phyloP scores from a whole-genome alignment of 805 yeast genomes.

The Jamesozyma spencerorum region DNA sequence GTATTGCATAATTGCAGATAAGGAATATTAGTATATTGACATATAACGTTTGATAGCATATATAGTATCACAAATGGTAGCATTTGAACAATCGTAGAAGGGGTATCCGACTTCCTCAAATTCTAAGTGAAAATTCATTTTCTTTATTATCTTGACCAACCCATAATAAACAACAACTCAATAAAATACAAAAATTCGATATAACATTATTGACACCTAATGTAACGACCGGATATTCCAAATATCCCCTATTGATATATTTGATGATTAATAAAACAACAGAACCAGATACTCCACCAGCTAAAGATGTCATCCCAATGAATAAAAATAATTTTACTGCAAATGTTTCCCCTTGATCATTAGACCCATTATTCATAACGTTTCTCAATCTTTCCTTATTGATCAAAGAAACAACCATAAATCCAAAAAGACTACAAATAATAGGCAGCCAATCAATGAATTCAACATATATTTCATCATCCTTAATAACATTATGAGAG shows the following conservation, averaged over 20 bases:
- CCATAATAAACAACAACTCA: conserved; percentile 85
- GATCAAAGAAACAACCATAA: conserved; percentile 49
- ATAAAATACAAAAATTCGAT: conserved; percentile 66
- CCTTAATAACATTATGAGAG: conserved; percentile 64
- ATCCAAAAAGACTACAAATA: conserved; percentile 76
- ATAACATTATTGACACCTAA: conserved; percentile 86
- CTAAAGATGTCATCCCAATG: conserved; percentile 79
- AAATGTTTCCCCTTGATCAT: neutral
- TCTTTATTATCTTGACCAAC: conserved; percentile 45
- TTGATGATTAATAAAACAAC: conserved; percentile 77
- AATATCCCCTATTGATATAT: conserved; percentile 63
- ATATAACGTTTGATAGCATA: no score
- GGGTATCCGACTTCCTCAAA: no score
- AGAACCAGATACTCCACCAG: conserved; percentile 88
- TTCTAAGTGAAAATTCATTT: no score
- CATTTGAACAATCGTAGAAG: no score
- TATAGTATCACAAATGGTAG: no score
- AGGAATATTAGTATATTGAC: no score
- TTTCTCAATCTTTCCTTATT: conserved; percentile 24
- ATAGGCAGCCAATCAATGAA: conserved; percentile 93
- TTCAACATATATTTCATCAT: conserved; percentile 71
- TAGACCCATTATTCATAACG: neutral
- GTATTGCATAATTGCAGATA: no score
- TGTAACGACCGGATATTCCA: conserved; percentile 70
- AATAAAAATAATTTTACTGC: conserved; percentile 42